Evolutionary conservation across 2,329 filamentous ascomycete species (phyloP).

Genomic region (Monilinia vaccinii-corymbosi): DNA sequence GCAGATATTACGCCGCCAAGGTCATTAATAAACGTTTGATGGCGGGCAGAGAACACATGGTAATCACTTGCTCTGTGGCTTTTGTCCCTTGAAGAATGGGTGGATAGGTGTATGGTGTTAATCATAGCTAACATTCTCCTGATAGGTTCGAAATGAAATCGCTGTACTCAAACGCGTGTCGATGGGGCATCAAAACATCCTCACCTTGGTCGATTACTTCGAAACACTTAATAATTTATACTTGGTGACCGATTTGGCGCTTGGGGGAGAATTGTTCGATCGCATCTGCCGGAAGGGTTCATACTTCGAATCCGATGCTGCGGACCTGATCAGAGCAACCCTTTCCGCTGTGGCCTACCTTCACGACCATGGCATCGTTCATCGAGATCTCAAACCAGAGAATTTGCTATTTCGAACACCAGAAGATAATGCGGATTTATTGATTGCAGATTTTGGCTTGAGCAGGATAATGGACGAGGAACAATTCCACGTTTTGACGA

Average conservation of each 20-base stretch:
- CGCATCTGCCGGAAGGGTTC: constrained; percentile 97
- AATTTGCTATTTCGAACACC: constrained; percentile 94
- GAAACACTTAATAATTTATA: constrained; percentile 99
- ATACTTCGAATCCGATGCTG: constrained; percentile 96
- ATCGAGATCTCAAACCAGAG: constrained; percentile 95
- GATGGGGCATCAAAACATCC: constrained; percentile 96
- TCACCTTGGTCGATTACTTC: constrained; percentile 97
- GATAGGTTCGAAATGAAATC: constrained; percentile 93
- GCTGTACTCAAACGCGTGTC: constrained; percentile 96
- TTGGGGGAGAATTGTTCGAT: constrained; percentile 95
- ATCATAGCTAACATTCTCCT: not conserved
- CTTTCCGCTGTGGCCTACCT: constrained; percentile 97
- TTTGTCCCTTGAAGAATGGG: not conserved
- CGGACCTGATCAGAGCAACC: constrained; percentile 87
- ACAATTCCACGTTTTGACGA: constrained; percentile 94
- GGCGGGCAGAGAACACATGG: constrained; percentile 97
- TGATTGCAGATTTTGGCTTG: constrained; percentile 95
- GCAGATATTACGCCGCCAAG: constrained; percentile 95
- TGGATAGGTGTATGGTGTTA: not conserved
- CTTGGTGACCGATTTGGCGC: constrained; percentile 90
- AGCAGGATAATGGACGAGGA: constrained; percentile 98
- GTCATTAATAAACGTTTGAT: constrained; percentile 99
- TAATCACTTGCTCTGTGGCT: constrained; percentile 38
- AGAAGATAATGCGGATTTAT: constrained; percentile 91
- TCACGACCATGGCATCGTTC: constrained; percentile 96